Base-by-base conservation (phyloP, 768 basidiomycete genomes). In the Lactarius deliciosus region DNA sequence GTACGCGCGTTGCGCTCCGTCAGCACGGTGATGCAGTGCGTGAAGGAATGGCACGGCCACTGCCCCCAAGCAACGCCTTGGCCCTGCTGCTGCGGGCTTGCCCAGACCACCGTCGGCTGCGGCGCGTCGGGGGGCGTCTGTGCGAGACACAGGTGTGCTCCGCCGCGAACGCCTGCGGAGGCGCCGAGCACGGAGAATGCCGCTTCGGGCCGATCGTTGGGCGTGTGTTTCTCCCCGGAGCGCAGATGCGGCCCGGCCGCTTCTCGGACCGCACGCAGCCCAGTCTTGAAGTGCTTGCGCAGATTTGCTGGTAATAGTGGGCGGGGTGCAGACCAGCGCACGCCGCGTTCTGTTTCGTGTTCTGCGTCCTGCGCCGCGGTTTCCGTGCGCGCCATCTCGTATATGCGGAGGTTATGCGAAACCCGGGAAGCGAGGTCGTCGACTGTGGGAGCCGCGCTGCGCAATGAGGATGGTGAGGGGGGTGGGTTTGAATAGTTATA, bases 21-120 rank as follows among this genome's bases (percentile, higher is more conserved):
- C 50, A 63, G 9, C 32, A 67, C 56, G 32, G 57, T 63, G 34
- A 67, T 55, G 41, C 66, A 67, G 22, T 59, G 36, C 18, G 61
- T 56, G 40, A 67, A 67, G 8, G 38, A 9, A 11, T 43, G 61
- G 40, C 38, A 59, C 22, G 61, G 45, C 57, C 66, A 67, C 7
- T 67, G n/a, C 32, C 61, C 66, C 66, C 66, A 66, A 2, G 47
- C 2, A 15, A 36, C 25, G 5, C 5, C 50, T 53, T 53, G 50
- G 2, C 50, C 50, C 22, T 50, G 47, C 22, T 25, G 40, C 53
- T 65, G n/a, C 8, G 59, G 66, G 41, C 30, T 15, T 20, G 38
- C 30, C 60, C 61, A 59, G 38, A 63, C 28, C 11, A 67, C 40
- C 2, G 57, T 67, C 25, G 57, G 41, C 0, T 57, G 57, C 18